Conservation (phyloP, 2,329 filamentous ascomycete genomes). For the Thelonectria rubi region DNA sequence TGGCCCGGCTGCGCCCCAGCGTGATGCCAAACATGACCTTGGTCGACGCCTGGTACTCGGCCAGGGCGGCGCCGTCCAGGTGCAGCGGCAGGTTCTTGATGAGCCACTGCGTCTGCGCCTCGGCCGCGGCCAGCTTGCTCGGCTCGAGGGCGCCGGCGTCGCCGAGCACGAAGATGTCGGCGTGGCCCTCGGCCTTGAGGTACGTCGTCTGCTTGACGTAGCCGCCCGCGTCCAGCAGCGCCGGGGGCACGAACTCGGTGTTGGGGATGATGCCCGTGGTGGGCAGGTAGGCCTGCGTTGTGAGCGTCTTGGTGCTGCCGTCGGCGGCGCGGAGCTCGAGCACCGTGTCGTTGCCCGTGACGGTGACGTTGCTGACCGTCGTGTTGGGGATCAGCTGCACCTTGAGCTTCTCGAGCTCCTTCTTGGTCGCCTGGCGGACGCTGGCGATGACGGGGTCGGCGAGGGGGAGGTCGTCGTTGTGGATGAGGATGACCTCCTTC, state of each 20-base stretch:
- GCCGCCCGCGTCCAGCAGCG: conserved; percentile 47
- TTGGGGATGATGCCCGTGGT: conserved; percentile 57
- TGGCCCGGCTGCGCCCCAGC: conserved; percentile 51
- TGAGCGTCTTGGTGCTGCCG: conserved; percentile 50
- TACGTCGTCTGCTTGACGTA: conserved; percentile 50
- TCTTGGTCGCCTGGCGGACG: conserved; percentile 51
- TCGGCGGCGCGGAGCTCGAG: conserved; percentile 48
- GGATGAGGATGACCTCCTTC: conserved; percentile 59
- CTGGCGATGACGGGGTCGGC: conserved; percentile 43
- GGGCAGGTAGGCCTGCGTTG: conserved; percentile 57
- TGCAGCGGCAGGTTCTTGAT: conserved; percentile 48
- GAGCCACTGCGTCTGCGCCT: conserved; percentile 47
- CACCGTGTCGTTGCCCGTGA: conserved; percentile 40
- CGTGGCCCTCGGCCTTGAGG: conserved; percentile 48
- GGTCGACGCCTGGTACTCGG: conserved; percentile 43
- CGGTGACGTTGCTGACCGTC: conserved; percentile 46
- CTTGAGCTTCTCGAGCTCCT: conserved; percentile 54
- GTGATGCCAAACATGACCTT: conserved; percentile 50
- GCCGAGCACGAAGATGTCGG: conserved; percentile 56
- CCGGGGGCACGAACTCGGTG: conserved; percentile 52
- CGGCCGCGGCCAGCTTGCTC: conserved; percentile 44
- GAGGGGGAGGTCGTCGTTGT: conserved; percentile 52
- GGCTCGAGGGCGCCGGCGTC: conserved; percentile 55
- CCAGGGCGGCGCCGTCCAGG: conserved; percentile 42
- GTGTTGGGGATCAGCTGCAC: conserved; percentile 54